Conservation (phyloP, 306 rosid species). For the Castanea mollissima region DNA sequence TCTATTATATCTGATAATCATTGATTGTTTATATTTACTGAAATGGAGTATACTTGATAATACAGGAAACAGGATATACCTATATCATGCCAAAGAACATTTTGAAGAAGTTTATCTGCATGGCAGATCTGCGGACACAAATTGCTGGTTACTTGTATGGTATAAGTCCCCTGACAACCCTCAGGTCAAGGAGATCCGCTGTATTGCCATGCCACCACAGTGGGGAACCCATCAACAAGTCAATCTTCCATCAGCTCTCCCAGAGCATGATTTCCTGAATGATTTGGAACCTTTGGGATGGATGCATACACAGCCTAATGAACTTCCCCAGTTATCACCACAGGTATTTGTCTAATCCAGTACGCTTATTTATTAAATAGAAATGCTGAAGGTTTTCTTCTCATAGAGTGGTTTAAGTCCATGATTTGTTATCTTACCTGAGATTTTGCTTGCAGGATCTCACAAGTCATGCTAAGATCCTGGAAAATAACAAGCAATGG, state of each 20-base stretch:
- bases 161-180: constrained; percentile 98
- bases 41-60: constrained; percentile 13
- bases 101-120: constrained; percentile 92
- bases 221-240: constrained; percentile 99
- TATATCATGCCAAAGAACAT: constrained; percentile 98
- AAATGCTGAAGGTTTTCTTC: neutral
- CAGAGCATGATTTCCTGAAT: constrained; percentile 93
- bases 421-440: constrained; percentile 8
- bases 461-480: constrained; percentile 86
- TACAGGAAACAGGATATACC: constrained; percentile 99
- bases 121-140: constrained; percentile 97
- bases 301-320: constrained; percentile 99
- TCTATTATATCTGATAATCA: neutral
- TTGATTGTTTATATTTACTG: constrained; percentile 11
- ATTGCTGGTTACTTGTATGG: constrained; percentile 96
- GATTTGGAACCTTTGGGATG: constrained; percentile 99
- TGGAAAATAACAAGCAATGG: constrained; percentile 98
- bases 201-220: constrained; percentile 97
- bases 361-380: neutral
- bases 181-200: constrained; percentile 95
- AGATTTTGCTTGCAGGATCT: constrained; percentile 67
- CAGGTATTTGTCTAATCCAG: constrained; percentile 51
- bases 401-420: neutral
- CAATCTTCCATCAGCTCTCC: constrained; percentile 89
- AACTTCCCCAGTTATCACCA: constrained; percentile 95